A percentile compares a stretch with the other conserved stretches of the same genome.
Conservation (phyloP, 495 filamentous ascomycete species). For the Penicillium flavigenum region DNA sequence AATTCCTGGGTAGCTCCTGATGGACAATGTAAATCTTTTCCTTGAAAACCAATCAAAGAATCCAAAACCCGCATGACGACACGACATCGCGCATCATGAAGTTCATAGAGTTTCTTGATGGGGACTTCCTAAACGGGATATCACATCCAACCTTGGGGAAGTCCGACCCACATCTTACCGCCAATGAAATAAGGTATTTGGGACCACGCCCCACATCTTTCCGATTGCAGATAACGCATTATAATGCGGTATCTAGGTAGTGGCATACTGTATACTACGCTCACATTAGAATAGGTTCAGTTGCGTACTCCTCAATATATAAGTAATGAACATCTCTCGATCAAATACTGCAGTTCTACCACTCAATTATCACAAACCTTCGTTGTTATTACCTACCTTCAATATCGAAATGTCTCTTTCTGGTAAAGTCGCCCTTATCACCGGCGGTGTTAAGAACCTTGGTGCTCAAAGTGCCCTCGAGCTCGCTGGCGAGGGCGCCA, state of each 20-base stretch:
- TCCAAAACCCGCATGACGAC: too few relatives aligned
- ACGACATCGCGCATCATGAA: too few relatives aligned
- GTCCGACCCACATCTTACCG: neutral
- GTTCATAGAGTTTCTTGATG: too few relatives aligned
- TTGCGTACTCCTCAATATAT: too few relatives aligned
- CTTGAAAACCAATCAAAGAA: too few relatives aligned
- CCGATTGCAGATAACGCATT: conserved; percentile 10
- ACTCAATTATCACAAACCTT: too few relatives aligned
- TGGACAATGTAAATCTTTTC: neutral
- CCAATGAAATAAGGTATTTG: neutral
- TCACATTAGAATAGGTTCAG: too few relatives aligned
- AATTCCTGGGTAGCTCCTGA: conserved; percentile 31
- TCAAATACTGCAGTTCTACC: too few relatives aligned
- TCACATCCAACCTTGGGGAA: conserved; percentile 1
- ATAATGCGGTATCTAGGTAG: neutral
- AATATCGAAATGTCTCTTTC: conserved; percentile 29
- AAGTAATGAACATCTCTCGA: too few relatives aligned
- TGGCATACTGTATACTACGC: too few relatives aligned
- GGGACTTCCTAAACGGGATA: conserved; percentile 14
- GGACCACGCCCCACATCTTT: neutral
- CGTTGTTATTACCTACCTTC: too few relatives aligned
- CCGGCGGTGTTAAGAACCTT: conserved; percentile 44
- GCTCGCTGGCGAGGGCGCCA: conserved; percentile 28
- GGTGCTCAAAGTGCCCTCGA: conserved; percentile 32
- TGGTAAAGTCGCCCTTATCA: conserved; percentile 49